Evolutionary conservation across 768 basidiomycete species (phyloP), one percentile per base, ranked within the genome.

Genomic region (Russula vinacea): DNA sequence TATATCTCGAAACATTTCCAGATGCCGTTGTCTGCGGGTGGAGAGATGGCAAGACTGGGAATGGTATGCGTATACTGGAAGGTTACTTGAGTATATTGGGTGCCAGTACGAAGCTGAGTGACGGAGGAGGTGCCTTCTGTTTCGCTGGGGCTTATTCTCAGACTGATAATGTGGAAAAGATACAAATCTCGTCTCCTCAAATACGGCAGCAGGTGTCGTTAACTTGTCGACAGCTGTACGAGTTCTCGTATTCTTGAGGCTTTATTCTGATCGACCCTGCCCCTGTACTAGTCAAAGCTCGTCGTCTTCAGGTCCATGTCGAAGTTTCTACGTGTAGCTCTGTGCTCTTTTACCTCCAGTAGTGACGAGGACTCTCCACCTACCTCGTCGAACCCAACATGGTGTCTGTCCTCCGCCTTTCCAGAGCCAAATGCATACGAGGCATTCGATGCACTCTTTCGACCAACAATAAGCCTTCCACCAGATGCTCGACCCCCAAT

Each of bases 31-130:
- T 87, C 3, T 77, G 78, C 57, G 86, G 87, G 9, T 95, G 91
- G 90, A 80, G 81, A 51, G 77, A 79, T 61, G 74, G 71, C n/a
- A 77, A 74, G 33, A 73, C 74, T 39, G 78, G 79, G 10, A 82
- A 88, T 70, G 87, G 88, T 49, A 77, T 77, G 66, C 80, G 89
- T 40, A 81, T 91, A 14, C 71, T 94, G 26, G 86, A 89, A 70
- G 91, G 91, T 2, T 92, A 92, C 72, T 80, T 94, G 14, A 85
- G 88, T n/a, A 80, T 92, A 65, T 74, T 94, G 62, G 88, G 81
- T 66, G 86, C 83, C 5, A 85, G 88, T 19, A 84, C 84, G 2
- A 83, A 78, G 66, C 85, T 83, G 67, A 83, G 82, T 40, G 83
- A 83, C 59, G 76, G 73, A 13, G 76, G 73, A 13, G 86, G 87